Conservation (phyloP, 2,329 filamentous ascomycete genomes). For the Botryotinia globosa region DNA sequence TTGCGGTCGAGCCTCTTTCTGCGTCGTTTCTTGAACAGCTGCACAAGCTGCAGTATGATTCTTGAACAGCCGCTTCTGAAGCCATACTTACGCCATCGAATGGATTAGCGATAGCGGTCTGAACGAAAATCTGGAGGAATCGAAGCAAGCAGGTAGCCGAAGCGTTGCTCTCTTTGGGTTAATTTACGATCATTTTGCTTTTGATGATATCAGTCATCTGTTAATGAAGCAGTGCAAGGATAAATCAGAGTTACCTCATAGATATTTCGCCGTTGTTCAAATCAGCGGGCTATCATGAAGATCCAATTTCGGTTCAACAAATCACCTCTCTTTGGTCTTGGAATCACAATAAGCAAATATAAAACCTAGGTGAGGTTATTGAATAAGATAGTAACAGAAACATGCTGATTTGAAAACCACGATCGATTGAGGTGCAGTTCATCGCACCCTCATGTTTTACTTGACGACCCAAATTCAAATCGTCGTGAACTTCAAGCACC, state of each 20-base stretch:
- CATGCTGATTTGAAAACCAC: neutral
- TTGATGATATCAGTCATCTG: neutral
- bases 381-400: neutral
- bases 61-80: neutral
- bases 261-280: neutral
- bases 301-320: conserved; percentile 17
- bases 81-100: conserved; percentile 2
- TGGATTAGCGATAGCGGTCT: conserved; percentile 1
- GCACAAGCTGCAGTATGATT: neutral
- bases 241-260: neutral
- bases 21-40: conserved; percentile 6
- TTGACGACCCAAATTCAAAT: neutral
- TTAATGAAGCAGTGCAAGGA: neutral
- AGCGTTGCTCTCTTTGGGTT: neutral
- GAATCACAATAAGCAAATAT: conserved; percentile 3
- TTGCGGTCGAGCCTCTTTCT: conserved; percentile 6
- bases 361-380: neutral
- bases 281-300: neutral
- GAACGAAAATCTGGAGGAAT: neutral
- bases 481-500: neutral
- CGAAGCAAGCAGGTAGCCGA: neutral
- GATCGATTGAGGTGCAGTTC: neutral
- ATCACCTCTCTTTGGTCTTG: neutral
- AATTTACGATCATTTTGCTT: neutral
- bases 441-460: neutral